Evolutionary conservation across 805 yeast genomes (phyloP).

Genomic region (Torulaspora maleeae): DNA sequence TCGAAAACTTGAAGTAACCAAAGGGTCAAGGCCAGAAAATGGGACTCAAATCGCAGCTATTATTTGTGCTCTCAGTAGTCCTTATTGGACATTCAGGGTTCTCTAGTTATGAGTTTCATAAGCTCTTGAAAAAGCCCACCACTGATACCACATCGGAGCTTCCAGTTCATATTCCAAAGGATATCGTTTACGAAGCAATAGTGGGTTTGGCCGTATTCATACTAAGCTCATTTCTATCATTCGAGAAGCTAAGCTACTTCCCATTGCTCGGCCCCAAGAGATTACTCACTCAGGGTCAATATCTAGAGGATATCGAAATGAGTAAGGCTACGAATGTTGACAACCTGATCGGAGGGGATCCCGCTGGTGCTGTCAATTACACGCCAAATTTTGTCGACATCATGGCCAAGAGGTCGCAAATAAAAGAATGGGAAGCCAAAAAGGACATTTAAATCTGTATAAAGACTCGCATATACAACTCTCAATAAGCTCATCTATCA

Average conservation of each 20-base stretch:
- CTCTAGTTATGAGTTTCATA: constrained; percentile 35
- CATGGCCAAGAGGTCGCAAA: constrained; percentile 22
- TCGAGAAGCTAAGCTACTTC: constrained; percentile 22
- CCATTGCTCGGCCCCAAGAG: constrained; percentile 20
- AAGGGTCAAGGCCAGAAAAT: constrained; percentile 7
- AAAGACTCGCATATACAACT: background rate
- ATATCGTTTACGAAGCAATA: constrained; percentile 29
- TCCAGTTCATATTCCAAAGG: constrained; percentile 22
- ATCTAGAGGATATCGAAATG: constrained; percentile 29
- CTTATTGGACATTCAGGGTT: constrained; percentile 30
- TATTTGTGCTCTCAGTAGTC: constrained; percentile 15
- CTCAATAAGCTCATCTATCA: constrained; percentile 1
- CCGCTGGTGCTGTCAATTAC: constrained; percentile 29
- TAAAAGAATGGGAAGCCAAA: constrained; percentile 19
- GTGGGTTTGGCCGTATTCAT: constrained; percentile 24
- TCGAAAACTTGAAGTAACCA: background rate
- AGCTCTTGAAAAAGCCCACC: constrained; percentile 19
- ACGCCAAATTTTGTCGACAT: constrained; percentile 31
- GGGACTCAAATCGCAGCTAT: constrained; percentile 16
- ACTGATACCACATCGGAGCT: constrained; percentile 2
- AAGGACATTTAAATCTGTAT: constrained; percentile 10
- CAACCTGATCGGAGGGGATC: constrained; percentile 28
- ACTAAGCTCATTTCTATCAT: constrained; percentile 26
- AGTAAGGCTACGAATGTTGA: constrained; percentile 32
- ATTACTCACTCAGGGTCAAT: constrained; percentile 19